A percentile compares a stretch with the other conserved stretches of the same genome.
Conservation (phyloP, 306 rosid species). For the Trichosanthes cucumerina region DNA sequence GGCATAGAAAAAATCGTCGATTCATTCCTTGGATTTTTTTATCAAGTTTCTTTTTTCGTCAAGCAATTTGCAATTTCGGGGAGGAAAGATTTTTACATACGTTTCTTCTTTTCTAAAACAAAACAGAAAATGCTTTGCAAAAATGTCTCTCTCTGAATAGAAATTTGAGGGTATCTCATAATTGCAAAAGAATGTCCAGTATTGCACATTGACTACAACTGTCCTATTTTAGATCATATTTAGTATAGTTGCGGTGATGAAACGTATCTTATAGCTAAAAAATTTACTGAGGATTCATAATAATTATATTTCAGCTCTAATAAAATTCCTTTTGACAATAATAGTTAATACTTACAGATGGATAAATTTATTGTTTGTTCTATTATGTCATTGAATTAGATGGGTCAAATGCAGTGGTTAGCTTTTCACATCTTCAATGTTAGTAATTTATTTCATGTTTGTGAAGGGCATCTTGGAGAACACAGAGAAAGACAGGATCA, state of each 20-base stretch:
- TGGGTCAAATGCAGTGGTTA: background rate
- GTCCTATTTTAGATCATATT: background rate
- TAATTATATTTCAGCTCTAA: background rate
- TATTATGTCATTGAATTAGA: background rate
- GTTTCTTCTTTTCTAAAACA: background rate
- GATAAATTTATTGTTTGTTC: background rate
- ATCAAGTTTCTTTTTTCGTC: background rate
- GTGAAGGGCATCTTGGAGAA: conserved; percentile 78
- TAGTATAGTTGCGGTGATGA: background rate
- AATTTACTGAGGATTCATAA: background rate
- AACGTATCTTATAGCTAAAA: background rate
- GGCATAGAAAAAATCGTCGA: background rate
- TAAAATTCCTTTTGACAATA: background rate
- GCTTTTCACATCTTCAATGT: background rate
- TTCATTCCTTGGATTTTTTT: background rate
- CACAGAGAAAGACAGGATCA: conserved; percentile 84
- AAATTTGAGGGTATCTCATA: background rate
- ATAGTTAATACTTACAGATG: background rate
- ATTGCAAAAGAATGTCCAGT: background rate
- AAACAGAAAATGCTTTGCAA: background rate
- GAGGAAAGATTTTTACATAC: background rate
- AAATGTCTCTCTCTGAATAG: background rate
- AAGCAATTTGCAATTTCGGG: background rate
- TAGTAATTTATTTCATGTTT: conserved; percentile 11
- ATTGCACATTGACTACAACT: background rate